These are phyloP conservation scores for Penicillium bialowiezense DNA, from an alignment of 495 filamentous ascomycete species.

Conservation along the genomic window DNA sequence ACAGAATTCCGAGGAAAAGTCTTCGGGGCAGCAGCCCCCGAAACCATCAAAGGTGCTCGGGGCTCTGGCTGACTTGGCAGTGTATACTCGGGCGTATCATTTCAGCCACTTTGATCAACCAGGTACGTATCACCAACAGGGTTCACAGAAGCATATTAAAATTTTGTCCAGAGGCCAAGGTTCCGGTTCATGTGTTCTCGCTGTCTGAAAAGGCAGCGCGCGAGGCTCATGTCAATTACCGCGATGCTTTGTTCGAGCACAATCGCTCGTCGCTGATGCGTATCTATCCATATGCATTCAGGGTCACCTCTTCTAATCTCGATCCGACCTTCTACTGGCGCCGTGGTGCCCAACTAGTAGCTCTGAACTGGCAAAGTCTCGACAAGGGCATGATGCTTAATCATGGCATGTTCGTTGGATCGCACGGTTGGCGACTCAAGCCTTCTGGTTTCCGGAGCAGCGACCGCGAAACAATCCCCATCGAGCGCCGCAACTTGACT, in stretches of 20 bases:
- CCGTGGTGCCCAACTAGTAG: constrained; percentile 86
- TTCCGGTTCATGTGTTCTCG: constrained; percentile 84
- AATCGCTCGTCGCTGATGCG: constrained; percentile 85
- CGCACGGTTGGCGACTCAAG: constrained; percentile 81
- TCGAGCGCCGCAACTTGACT: constrained; percentile 33
- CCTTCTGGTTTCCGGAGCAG: constrained; percentile 62
- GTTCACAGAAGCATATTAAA: not conserved
- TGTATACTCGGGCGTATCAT: constrained; percentile 79
- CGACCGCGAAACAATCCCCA: constrained; percentile 14
- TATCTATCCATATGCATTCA: constrained; percentile 78
- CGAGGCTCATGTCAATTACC: constrained; percentile 62
- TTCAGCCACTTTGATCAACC: constrained; percentile 68
- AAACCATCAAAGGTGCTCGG: constrained; percentile 73
- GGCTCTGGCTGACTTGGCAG: constrained; percentile 66
- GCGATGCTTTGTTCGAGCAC: constrained; percentile 67
- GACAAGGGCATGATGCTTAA: constrained; percentile 97
- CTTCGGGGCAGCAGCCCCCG: constrained; percentile 12
- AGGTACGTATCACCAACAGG: constrained; percentile 29
- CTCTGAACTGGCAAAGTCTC: constrained; percentile 90
- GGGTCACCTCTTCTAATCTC: constrained; percentile 80
- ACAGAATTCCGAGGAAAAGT: constrained; percentile 8
- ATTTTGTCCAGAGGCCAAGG: constrained; percentile 51
- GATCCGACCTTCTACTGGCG: constrained; percentile 84
- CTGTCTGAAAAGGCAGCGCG: constrained; percentile 77
- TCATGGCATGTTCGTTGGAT: constrained; percentile 83